Evolutionary conservation across 2,329 filamentous ascomycete species (phyloP).

Genomic region (Chaetothyriales sp.): DNA sequence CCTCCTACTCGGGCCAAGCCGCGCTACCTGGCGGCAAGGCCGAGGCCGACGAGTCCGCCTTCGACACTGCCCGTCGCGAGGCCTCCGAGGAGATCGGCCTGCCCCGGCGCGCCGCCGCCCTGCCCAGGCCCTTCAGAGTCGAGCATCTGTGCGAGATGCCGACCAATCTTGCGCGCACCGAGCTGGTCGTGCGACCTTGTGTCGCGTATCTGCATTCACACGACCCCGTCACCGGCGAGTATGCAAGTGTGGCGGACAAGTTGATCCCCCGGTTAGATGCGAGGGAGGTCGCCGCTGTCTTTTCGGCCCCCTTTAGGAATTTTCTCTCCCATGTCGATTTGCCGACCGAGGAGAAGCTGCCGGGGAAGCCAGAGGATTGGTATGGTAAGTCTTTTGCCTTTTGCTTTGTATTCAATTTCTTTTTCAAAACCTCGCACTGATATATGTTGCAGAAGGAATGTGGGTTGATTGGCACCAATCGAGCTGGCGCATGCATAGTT

Average conservation of each 20-base stretch:
- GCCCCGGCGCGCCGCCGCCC: conserved; percentile 43
- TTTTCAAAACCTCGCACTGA: neutral
- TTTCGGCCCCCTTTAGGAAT: conserved; percentile 75
- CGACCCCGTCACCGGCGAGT: conserved; percentile 29
- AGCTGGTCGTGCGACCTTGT: conserved; percentile 61
- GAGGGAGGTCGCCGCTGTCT: conserved; percentile 84
- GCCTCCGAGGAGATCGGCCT: conserved; percentile 89
- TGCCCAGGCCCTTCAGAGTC: conserved; percentile 66
- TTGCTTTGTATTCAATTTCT: too few relatives aligned
- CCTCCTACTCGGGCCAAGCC: conserved; percentile 65
- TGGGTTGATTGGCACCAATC: conserved; percentile 70
- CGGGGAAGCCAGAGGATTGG: conserved; percentile 51
- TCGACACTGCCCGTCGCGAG: conserved; percentile 76
- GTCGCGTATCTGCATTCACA: conserved; percentile 63
- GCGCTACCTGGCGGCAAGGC: conserved; percentile 72
- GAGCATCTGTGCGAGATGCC: conserved; percentile 82
- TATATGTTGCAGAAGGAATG: conserved; percentile 38
- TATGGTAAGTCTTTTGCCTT: conserved; percentile 44
- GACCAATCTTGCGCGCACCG: conserved; percentile 57
- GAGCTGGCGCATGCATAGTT: conserved; percentile 82
- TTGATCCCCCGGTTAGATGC: conserved; percentile 73
- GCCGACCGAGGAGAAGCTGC: conserved; percentile 24
- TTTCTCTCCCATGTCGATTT: conserved; percentile 57
- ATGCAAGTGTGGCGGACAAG: conserved; percentile 49
- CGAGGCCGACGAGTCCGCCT: conserved; percentile 39